Percentiles rank a stretch among this genome's conserved stretches.
Conservation (phyloP, 164 flowering plant species). For the Tetracentron sinense region DNA sequence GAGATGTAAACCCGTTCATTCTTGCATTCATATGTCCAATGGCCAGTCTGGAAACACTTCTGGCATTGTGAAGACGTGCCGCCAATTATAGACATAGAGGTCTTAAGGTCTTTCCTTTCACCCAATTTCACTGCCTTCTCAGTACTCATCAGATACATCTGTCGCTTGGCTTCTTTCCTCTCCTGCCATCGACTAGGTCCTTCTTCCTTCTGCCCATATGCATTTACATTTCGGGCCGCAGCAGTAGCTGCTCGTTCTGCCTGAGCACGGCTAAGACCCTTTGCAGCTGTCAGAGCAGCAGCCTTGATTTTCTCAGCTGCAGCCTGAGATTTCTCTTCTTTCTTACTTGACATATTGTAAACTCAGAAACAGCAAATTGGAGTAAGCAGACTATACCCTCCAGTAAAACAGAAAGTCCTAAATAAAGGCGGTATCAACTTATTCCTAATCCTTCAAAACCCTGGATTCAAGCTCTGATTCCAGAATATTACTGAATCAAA, state of each 20-base stretch:
- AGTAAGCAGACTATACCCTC: too few species aligned
- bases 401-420: too few species aligned
- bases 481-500: too few species aligned
- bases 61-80: conserved; percentile 58
- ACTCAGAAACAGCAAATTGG: too few species aligned
- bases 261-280: conserved; percentile 71
- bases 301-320: too few species aligned
- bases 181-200: conserved; percentile 85
- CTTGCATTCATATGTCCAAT: conserved; percentile 80
- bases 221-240: conserved; percentile 64
- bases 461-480: too few species aligned
- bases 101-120: conserved; percentile 58
- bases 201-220: conserved; percentile 77
- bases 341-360: conserved; percentile 54
- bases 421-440: too few species aligned
- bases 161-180: conserved; percentile 67
- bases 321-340: conserved; percentile 52
- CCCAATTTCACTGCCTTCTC: conserved; percentile 70
- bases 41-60: conserved; percentile 65
- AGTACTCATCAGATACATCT: conserved; percentile 80
- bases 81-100: conserved; percentile 28
- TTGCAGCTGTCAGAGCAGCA: conserved; percentile 53
- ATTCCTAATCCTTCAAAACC: too few species aligned
- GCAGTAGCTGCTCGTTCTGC: conserved; percentile 72
- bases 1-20: conserved; percentile 72